These are phyloP conservation scores for Fomes fomentarius DNA, from an alignment of 1,284 basidiomycete species.

Conservation along the genomic window DNA sequence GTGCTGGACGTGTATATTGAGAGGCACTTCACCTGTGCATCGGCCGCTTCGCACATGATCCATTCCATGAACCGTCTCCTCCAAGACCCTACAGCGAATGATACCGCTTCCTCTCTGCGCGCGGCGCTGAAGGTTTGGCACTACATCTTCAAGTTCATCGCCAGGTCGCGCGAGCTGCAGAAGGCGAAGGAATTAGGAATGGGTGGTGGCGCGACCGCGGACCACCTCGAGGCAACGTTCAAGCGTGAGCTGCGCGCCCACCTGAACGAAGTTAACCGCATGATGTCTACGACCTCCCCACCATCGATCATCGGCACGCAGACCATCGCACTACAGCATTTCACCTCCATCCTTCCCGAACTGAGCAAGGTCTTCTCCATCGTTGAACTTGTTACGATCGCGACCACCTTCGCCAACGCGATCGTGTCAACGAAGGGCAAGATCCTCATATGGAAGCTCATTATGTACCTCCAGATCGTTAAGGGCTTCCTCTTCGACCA, in stretches of 20 bases:
- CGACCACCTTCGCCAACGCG: conserved; percentile 87
- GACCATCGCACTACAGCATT: conserved; percentile 92
- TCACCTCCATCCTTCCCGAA: conserved; percentile 90
- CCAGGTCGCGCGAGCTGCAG: conserved; percentile 86
- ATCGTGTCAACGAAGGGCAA: conserved; percentile 83
- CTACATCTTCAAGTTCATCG: conserved; percentile 94
- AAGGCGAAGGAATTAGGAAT: conserved; percentile 79
- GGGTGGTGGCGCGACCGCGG: conserved; percentile 78
- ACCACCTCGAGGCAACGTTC: conserved; percentile 86
- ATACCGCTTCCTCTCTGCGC: conserved; percentile 79
- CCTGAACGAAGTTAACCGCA: conserved; percentile 80
- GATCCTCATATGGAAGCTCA: conserved; percentile 90
- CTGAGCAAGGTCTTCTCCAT: conserved; percentile 80
- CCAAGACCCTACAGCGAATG: conserved; percentile 70
- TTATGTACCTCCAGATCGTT: conserved; percentile 92
- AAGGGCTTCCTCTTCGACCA: conserved; percentile 89
- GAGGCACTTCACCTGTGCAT: conserved; percentile 81
- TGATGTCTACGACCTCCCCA: conserved; percentile 86
- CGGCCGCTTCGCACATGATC: conserved; percentile 82
- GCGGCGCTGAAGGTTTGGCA: conserved; percentile 96
- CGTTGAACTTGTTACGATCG: conserved; percentile 83
- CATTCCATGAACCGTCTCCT: conserved; percentile 88
- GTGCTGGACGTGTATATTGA: conserved; percentile 95
- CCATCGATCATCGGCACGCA: conserved; percentile 94
- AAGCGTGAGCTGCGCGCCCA: conserved; percentile 81